Evolutionary conservation across 352 stramenopile genomes (phyloP).

Genomic region (Pythium biforme): DNA sequence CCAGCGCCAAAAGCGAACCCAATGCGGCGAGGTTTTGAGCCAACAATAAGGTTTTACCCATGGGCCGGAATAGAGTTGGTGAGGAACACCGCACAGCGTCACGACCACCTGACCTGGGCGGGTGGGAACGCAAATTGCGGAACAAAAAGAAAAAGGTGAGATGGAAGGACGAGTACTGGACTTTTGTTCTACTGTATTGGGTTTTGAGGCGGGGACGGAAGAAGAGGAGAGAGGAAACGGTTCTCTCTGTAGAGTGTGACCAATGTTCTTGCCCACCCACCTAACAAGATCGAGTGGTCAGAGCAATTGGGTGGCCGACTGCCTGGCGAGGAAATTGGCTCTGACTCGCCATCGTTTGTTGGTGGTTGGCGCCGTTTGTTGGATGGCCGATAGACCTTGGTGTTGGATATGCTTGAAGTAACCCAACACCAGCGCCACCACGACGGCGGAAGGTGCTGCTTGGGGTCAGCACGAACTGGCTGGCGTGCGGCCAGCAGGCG

Average conservation of each 20-base stretch:
- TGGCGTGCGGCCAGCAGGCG: slow-evolving; percentile 2
- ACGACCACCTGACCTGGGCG: neutral
- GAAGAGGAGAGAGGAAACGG: no score
- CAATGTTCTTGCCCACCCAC: neutral
- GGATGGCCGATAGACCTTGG: neutral
- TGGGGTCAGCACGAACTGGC: slow-evolving; percentile 4
- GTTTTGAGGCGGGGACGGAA: neutral
- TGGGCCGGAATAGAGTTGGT: neutral
- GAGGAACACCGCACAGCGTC: neutral
- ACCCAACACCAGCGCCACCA: neutral
- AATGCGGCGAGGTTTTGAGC: neutral
- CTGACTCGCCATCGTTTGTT: no score
- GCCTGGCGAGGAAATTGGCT: neutral
- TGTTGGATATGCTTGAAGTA: neutral
- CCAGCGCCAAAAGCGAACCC: slow-evolving; percentile 1
- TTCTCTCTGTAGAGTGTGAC: neutral
- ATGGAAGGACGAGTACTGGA: neutral
- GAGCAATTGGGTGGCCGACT: neutral
- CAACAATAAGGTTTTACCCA: slow-evolving; percentile 2
- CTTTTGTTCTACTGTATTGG: neutral
- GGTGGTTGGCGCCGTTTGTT: no score
- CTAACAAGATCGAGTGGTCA: neutral
- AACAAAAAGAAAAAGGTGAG: neutral
- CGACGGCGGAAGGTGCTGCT: neutral
- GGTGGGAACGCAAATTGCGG: neutral